Conservation (phyloP, 164 flowering plant genomes). For the Echeveria elegans region DNA sequence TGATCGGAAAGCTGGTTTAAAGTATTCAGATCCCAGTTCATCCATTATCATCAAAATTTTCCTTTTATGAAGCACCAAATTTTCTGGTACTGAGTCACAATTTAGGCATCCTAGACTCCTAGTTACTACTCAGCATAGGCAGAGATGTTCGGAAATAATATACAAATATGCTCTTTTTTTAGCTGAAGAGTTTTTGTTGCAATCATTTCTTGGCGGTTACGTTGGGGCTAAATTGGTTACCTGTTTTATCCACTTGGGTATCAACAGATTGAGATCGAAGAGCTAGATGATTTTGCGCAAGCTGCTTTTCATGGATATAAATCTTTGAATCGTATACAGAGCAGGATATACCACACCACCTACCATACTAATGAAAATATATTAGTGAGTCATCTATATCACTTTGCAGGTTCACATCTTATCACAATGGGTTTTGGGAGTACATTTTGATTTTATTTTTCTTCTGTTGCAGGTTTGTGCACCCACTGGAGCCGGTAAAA, state of each 20-base stretch:
- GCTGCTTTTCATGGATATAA: constrained; percentile 94
- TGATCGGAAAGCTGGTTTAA: neutral
- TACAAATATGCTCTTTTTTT: neutral
- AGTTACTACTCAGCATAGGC: neutral
- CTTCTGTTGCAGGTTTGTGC: constrained; percentile 81
- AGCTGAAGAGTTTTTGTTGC: neutral
- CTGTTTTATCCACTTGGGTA: neutral
- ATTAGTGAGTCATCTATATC: constrained; percentile 38
- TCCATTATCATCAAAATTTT: too few species aligned
- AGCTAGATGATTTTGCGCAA: constrained; percentile 95
- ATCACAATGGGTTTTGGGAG: constrained; percentile 1
- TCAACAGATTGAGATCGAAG: constrained; percentile 81
- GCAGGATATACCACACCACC: constrained; percentile 79
- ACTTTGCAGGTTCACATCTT: neutral
- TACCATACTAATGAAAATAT: constrained; percentile 86
- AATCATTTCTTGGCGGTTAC: neutral
- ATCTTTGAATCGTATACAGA: constrained; percentile 87
- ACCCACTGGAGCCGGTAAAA: constrained; percentile 99
- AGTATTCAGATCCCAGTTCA: neutral
- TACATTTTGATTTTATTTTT: neutral
- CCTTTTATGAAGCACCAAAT: too few species aligned
- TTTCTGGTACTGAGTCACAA: too few species aligned
- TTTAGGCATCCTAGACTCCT: too few species aligned
- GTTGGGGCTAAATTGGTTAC: neutral
- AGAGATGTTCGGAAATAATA: neutral